Evolutionary conservation across 306 rosid species (phyloP).

Genomic region (Ammopiptanthus mongolicus): DNA sequence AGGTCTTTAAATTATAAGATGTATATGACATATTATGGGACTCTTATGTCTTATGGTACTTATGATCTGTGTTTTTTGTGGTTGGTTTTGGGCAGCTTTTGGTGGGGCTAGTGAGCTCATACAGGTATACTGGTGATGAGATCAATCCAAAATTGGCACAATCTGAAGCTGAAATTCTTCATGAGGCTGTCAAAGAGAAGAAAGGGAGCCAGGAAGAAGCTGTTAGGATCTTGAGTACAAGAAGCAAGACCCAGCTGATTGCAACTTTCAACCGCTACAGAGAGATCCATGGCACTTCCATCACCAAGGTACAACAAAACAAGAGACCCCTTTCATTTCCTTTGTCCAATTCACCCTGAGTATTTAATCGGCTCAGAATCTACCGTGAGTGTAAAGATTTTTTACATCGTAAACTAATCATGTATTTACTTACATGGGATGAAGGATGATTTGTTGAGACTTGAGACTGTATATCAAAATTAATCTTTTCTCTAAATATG

Average conservation of each 20-base stretch:
- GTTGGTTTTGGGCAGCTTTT: slow-evolving; percentile 43
- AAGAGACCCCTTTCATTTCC: not conserved
- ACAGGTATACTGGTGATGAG: slow-evolving; percentile 44
- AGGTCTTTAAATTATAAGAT: not conserved
- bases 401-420: too few relatives aligned
- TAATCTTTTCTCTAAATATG: not conserved
- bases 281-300: slow-evolving; percentile 46
- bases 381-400: too few relatives aligned
- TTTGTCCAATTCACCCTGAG: not conserved
- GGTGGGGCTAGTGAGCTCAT: slow-evolving; percentile 47
- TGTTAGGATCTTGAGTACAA: slow-evolving; percentile 59
- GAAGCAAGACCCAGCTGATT: slow-evolving; percentile 48
- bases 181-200: slow-evolving; percentile 64
- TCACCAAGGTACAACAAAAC: slow-evolving; percentile 45
- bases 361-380: too few relatives aligned
- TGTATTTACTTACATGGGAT: too few relatives aligned
- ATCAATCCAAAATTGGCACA: slow-evolving; percentile 41
- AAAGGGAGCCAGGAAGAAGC: slow-evolving; percentile 53
- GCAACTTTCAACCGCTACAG: slow-evolving; percentile 64
- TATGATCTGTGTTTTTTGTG: not conserved
- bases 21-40: not conserved
- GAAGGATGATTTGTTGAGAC: too few relatives aligned
- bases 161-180: slow-evolving; percentile 64
- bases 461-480: too few relatives aligned
- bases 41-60: not conserved